Conservation (phyloP, 345 rosid genomes). For the Sonneratia caseolaris region DNA sequence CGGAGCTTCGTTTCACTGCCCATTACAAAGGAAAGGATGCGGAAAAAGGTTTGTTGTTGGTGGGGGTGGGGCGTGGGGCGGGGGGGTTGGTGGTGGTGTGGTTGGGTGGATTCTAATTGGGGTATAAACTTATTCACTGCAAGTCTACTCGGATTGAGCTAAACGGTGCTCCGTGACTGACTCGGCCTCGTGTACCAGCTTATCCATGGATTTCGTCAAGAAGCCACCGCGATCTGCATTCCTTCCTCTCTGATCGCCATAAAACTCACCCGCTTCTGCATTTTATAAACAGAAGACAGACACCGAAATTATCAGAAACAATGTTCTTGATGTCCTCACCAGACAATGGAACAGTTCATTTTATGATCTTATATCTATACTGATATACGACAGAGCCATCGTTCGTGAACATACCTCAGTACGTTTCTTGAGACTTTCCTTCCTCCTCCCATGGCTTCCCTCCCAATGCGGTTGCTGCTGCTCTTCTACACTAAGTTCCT, state of each 20-base stretch:
- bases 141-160: background rate
- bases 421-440: slow-evolving; percentile 32
- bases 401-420: slow-evolving; percentile 10
- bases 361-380: too few relatives aligned
- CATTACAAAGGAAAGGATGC: too few relatives aligned
- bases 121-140: background rate
- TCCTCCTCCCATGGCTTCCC: slow-evolving; percentile 8
- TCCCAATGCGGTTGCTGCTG: background rate
- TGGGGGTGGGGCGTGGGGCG: too few relatives aligned
- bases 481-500: background rate
- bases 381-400: too few relatives aligned
- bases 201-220: slow-evolving; percentile 12
- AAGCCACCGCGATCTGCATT: slow-evolving; percentile 56
- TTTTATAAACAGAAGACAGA: background rate
- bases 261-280: slow-evolving; percentile 90
- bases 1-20: too few relatives aligned
- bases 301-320: too few relatives aligned
- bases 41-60: too few relatives aligned
- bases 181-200: background rate
- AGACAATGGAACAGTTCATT: background rate
- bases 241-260: slow-evolving; percentile 45
- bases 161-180: background rate
- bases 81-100: too few relatives aligned
- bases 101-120: too few relatives aligned
- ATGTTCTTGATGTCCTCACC: too few relatives aligned